Percentiles rank a stretch among this genome's conserved stretches.
Conservation (phyloP, 805 yeast genomes). For the Candida methanosorbosa region DNA sequence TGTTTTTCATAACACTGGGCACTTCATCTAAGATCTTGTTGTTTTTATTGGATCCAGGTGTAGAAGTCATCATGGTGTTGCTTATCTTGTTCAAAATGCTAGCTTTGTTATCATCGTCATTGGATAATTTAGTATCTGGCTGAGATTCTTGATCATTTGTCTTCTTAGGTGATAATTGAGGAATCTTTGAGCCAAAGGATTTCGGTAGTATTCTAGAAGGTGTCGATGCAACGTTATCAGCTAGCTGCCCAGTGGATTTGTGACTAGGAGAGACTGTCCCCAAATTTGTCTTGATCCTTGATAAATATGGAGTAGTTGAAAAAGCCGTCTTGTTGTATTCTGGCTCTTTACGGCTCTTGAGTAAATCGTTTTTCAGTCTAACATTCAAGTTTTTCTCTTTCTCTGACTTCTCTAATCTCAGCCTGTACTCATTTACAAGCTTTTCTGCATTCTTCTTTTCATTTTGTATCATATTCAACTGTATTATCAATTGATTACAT, state of each 20-base stretch:
- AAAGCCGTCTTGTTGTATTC: too few relatives aligned
- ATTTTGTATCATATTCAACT: slow-evolving; percentile 6
- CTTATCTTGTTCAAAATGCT: background rate
- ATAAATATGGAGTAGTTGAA: slow-evolving; percentile 14
- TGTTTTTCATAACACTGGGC: background rate
- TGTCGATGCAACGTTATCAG: too few relatives aligned
- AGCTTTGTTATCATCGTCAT: background rate
- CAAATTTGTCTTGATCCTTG: too few relatives aligned
- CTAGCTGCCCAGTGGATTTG: too few relatives aligned
- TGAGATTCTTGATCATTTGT: slow-evolving; percentile 1
- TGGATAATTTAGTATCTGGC: background rate
- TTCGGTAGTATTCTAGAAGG: slow-evolving; percentile 1
- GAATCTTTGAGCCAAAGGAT: slow-evolving; percentile 2
- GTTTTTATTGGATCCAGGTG: slow-evolving; percentile 3
- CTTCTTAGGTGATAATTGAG: slow-evolving; percentile 1
- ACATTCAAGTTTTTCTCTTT: slow-evolving; percentile 1
- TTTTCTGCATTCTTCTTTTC: slow-evolving; percentile 8
- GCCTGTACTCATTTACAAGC: slow-evolving; percentile 4
- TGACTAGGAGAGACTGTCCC: background rate
- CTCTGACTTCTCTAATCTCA: background rate
- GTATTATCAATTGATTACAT: slow-evolving; percentile 6
- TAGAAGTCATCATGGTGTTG: slow-evolving; percentile 4
- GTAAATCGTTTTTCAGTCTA: slow-evolving; percentile 3
- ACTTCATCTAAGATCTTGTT: background rate
- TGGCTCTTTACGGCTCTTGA: background rate